Evolutionary conservation across 805 yeast species (phyloP).

Genomic region (Lachancea sp.): DNA sequence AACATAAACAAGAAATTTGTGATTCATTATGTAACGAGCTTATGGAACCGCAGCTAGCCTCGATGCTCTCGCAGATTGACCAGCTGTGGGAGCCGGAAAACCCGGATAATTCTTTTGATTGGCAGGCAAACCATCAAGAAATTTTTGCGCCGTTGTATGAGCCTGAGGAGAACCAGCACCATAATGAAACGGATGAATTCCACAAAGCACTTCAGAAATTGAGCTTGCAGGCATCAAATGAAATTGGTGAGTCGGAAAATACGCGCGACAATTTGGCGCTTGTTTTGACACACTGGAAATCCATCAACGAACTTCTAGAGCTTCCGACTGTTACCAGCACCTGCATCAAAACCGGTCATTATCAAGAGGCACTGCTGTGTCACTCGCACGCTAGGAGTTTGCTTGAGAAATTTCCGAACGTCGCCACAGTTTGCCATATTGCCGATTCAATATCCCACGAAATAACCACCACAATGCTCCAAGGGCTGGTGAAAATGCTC

Average conservation of each 20-base stretch:
- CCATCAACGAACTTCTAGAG: conserved; percentile 71
- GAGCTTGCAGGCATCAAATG: conserved; percentile 15
- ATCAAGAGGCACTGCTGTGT: conserved; percentile 83
- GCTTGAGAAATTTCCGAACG: conserved; percentile 55
- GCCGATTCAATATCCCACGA: conserved; percentile 24
- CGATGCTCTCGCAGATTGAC: conserved; percentile 21
- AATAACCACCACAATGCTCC: conserved; percentile 50
- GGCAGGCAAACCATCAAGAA: background rate
- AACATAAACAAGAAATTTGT: conserved; percentile 35
- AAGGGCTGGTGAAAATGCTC: conserved; percentile 60
- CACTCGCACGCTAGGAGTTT: conserved; percentile 68
- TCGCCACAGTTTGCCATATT: conserved; percentile 27
- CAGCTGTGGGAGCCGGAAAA: conserved; percentile 30
- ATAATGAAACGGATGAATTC: conserved; percentile 26
- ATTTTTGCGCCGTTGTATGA: conserved; percentile 10
- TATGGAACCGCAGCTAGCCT: conserved; percentile 11
- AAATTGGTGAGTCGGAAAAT: background rate
- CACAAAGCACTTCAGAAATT: conserved; percentile 25
- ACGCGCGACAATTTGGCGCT: conserved; percentile 27
- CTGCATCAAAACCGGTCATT: conserved; percentile 82
- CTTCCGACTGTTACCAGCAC: conserved; percentile 75
- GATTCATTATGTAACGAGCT: conserved; percentile 37
- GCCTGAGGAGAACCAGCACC: conserved; percentile 12
- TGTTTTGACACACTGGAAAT: conserved; percentile 57
- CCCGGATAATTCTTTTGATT: conserved; percentile 11